These are phyloP conservation scores for Brasilioporus rufonigricans DNA, from an alignment of 768 basidiomycete species.

Conservation along the genomic window DNA sequence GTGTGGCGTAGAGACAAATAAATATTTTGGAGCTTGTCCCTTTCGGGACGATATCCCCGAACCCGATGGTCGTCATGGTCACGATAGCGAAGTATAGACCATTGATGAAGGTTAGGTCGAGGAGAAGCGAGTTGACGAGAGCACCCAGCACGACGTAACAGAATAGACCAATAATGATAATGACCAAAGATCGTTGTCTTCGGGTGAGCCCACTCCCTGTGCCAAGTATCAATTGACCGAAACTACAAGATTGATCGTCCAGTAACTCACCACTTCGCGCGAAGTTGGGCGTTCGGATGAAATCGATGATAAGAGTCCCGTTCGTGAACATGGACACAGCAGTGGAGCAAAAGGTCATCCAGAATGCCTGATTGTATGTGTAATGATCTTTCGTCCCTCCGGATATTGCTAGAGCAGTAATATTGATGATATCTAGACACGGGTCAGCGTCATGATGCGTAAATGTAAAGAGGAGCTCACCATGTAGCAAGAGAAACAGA, in stretches of 20 bases:
- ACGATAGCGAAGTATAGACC: conserved; percentile 77
- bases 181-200: conserved; percentile 76
- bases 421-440: conserved; percentile 63
- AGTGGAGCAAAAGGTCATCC: conserved; percentile 78
- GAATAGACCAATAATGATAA: conserved; percentile 73
- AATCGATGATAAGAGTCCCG: conserved; percentile 63
- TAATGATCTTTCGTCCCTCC: conserved; percentile 66
- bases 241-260: neutral
- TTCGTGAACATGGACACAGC: conserved; percentile 64
- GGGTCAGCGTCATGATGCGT: neutral
- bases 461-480: conserved; percentile 37
- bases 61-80: conserved; percentile 70
- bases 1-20: conserved; percentile 51
- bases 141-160: conserved; percentile 74
- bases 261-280: conserved; percentile 50
- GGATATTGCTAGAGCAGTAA: conserved; percentile 55
- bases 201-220: conserved; percentile 76
- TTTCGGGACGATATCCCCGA: conserved; percentile 69
- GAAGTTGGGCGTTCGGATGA: conserved; percentile 59
- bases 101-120: conserved; percentile 60
- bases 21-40: conserved; percentile 55
- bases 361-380: conserved; percentile 68
- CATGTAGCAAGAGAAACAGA: conserved; percentile 66
- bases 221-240: neutral
- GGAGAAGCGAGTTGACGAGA: conserved; percentile 51